These are phyloP conservation scores for Glycyrrhiza uralensis DNA, from an alignment of 306 rosid genomes.

Conservation along the genomic window DNA sequence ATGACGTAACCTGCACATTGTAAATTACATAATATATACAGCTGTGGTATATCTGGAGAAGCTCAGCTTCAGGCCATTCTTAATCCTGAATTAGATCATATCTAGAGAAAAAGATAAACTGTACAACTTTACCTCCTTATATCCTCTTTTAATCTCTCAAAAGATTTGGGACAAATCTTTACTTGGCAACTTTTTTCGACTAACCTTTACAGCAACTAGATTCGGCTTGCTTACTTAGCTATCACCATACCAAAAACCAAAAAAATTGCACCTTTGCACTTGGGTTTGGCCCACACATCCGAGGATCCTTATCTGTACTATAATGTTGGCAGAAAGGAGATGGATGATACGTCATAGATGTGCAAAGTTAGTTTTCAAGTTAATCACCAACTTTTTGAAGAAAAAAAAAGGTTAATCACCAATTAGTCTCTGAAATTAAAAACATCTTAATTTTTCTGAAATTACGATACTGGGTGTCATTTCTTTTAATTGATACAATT, in stretches of 20 bases:
- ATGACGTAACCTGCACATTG: not conserved
- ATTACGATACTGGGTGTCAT: too few relatives aligned
- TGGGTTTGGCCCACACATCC: not conserved
- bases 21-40: not conserved
- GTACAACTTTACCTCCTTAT: constrained; percentile 1
- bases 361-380: too few relatives aligned
- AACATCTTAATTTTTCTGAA: too few relatives aligned
- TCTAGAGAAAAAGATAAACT: constrained; percentile 1
- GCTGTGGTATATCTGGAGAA: not conserved
- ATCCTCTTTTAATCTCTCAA: not conserved
- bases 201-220: not conserved
- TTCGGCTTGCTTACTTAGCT: not conserved
- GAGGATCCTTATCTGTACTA: not conserved
- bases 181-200: not conserved
- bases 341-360: not conserved
- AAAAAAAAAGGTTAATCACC: too few relatives aligned
- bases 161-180: not conserved
- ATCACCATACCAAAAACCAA: not conserved
- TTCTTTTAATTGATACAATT: too few relatives aligned
- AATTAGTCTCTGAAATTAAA: too few relatives aligned
- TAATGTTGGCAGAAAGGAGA: not conserved
- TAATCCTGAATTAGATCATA: constrained; percentile 3
- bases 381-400: too few relatives aligned
- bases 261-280: not conserved
- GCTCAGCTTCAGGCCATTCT: constrained; percentile 1